A percentile compares a stretch with the other conserved stretches of the same genome.
phyloP scores from a whole-genome alignment of 2,329 filamentous ascomycete species.

The Colletotrichum sp. region DNA sequence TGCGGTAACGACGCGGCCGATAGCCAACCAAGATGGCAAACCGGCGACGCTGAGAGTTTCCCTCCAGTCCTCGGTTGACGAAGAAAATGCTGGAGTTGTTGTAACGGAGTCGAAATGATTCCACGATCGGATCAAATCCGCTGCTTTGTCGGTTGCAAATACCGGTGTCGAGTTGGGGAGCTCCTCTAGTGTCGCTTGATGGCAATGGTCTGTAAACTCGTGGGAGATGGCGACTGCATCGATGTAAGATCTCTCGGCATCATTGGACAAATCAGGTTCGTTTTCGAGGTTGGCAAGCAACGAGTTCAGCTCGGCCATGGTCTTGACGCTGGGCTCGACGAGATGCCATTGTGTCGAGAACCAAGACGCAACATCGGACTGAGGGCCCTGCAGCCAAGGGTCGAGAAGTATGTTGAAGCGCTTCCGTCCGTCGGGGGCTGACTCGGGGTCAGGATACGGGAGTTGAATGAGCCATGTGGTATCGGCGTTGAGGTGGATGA shows the following conservation, averaged over 20 bases:
- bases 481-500: slow-evolving; percentile 71
- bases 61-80: slow-evolving; percentile 27
- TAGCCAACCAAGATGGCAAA: slow-evolving; percentile 66
- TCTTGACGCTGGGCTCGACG: slow-evolving; percentile 56
- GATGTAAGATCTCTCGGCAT: slow-evolving; percentile 42
- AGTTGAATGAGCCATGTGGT: slow-evolving; percentile 72
- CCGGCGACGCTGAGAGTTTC: slow-evolving; percentile 19
- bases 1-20: slow-evolving; percentile 59
- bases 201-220: slow-evolving; percentile 74
- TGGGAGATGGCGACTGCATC: slow-evolving; percentile 67
- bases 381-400: slow-evolving; percentile 67
- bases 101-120: slow-evolving; percentile 62
- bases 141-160: slow-evolving; percentile 65
- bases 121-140: slow-evolving; percentile 61
- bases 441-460: slow-evolving; percentile 53
- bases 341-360: slow-evolving; percentile 71
- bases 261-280: slow-evolving; percentile 8
- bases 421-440: slow-evolving; percentile 46
- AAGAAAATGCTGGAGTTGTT: slow-evolving; percentile 51
- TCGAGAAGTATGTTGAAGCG: slow-evolving; percentile 71
- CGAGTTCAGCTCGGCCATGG: slow-evolving; percentile 59
- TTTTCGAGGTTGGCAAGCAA: slow-evolving; percentile 55
- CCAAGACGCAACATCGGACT: slow-evolving; percentile 68
- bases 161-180: slow-evolving; percentile 59
- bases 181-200: slow-evolving; percentile 63